Evolutionary conservation across 495 filamentous ascomycete genomes (phyloP), one percentile per base, ranked within the genome.

Genomic region (Penicillium lagena): DNA sequence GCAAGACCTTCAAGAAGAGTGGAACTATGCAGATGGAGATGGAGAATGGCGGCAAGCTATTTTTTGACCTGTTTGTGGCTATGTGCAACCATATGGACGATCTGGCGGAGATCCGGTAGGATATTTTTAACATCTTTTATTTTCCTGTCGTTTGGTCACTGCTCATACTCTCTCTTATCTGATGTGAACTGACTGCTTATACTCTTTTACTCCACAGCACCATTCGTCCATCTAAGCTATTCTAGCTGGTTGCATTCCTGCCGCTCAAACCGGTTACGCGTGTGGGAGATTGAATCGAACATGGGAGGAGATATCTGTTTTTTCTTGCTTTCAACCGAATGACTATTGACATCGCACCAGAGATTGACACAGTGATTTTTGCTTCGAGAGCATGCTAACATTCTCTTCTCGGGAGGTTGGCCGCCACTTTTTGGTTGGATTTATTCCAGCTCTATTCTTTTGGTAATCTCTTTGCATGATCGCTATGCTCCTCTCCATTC

Each of bases 1-100:
- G 90, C 64, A 86, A 87, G 76, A 90, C 85, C 53, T 96, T 96
- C 74, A 95, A 94, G 82, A 80, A 81, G 65, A 95, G 89, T 71
- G 90, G 89, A 63, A 95, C 89, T 57, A 91, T 96, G 89, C 89
- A 95, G 79, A 82, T 85, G 73, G 90, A 96, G 77, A 95, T 96
- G 90, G 86, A 94, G 70, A 81, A 80, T 64, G 87, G 87, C 49
- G 89, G 82, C 59, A 82, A 86, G 72, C 76, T 95, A 62, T 96
- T 95, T 77, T 96, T 96, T 71, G 90, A 95, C 77, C 75, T 96
- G 64, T 96, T 95, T 67, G 89, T 95, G 56, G 89, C 90, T 49
- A 86, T 96, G 86, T 93, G 89, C 77, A 95, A 94, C 70, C 88
- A 94, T 73, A 82, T 95, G 60, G 89, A 95, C 75, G 89, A 95